Percentiles rank a stretch among this genome's conserved stretches.
These are phyloP conservation scores for Gryganskiella cystojenkinii DNA, from an alignment of 192 early-diverging fungal species.

Conservation along the genomic window DNA sequence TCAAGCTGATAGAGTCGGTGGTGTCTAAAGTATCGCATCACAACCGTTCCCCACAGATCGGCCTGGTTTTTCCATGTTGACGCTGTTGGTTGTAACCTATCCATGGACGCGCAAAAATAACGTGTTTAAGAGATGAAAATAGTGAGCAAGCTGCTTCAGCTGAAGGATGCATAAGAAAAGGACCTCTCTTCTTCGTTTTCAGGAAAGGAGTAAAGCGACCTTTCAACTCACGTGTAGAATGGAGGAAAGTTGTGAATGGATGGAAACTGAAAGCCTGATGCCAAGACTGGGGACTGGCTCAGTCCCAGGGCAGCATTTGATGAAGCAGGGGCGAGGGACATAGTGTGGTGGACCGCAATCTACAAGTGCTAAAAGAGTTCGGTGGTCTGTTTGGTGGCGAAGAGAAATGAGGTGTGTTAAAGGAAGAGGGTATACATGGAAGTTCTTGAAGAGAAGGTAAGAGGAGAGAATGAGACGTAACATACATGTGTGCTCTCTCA, in stretches of 20 bases:
- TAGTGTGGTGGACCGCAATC: too few relatives aligned
- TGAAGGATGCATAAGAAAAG: too few relatives aligned
- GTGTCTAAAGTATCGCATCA: conserved; percentile 77
- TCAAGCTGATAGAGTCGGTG: conserved; percentile 71
- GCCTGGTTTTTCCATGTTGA: conserved; percentile 81
- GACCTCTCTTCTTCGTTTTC: too few relatives aligned
- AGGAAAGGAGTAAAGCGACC: not conserved
- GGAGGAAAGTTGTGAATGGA: conserved; percentile 91
- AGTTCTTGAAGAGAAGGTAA: too few relatives aligned
- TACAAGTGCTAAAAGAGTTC: too few relatives aligned
- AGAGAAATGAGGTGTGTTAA: too few relatives aligned
- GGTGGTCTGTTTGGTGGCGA: too few relatives aligned
- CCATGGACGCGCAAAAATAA: not conserved
- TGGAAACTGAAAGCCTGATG: conserved; percentile 75
- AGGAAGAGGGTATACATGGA: too few relatives aligned
- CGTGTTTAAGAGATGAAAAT: not conserved
- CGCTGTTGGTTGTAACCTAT: conserved; percentile 31
- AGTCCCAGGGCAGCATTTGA: conserved; percentile 32
- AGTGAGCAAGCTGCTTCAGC: too few relatives aligned
- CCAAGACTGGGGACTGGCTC: conserved; percentile 28
- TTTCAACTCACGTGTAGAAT: conserved; percentile 83
- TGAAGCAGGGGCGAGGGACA: conserved; percentile 6
- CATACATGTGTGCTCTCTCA: too few relatives aligned
- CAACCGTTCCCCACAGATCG: conserved; percentile 81
- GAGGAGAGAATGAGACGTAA: too few relatives aligned